Conservation (phyloP, 1,139 yeast genomes). For the Pichia inconspicua region DNA sequence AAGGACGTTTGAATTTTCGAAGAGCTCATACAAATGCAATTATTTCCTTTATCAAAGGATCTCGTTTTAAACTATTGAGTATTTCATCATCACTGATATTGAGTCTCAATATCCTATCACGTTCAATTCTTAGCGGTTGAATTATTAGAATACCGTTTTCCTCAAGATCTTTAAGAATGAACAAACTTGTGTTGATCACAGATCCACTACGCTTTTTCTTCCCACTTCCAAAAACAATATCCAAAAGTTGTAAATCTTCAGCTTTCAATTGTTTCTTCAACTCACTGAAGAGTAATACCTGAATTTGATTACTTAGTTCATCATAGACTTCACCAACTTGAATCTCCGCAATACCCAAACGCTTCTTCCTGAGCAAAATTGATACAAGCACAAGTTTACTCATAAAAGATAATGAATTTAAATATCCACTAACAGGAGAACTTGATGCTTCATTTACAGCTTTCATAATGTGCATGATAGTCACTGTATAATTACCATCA, state of each 20-base stretch:
- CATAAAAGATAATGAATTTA: constrained; percentile 56
- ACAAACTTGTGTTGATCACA: constrained; percentile 37
- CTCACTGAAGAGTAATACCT: constrained; percentile 22
- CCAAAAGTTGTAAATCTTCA: constrained; percentile 24
- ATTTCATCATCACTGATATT: constrained; percentile 69
- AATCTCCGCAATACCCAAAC: constrained; percentile 67
- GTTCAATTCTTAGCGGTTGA: constrained; percentile 61
- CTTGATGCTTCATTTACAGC: constrained; percentile 78
- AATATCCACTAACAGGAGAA: constrained; percentile 58
- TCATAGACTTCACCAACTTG: constrained; percentile 70
- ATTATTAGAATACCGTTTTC: constrained; percentile 71
- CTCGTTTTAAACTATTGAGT: constrained; percentile 49
- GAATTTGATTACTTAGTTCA: constrained; percentile 46
- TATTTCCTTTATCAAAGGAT: constrained; percentile 34
- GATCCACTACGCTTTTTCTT: constrained; percentile 7
- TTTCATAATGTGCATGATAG: constrained; percentile 60
- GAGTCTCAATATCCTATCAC: constrained; percentile 55
- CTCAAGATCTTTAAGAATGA: constrained; percentile 54
- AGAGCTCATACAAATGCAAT: constrained; percentile 9
- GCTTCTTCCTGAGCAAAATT: constrained; percentile 52
- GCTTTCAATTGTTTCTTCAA: constrained; percentile 18
- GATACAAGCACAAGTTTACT: constrained; percentile 68
- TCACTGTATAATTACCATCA: constrained; percentile 46
- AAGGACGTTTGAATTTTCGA: constrained; percentile 24
- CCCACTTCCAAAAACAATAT: constrained; percentile 29